A percentile compares a stretch with the other conserved stretches of the same genome.
Evolutionary conservation across 2,329 filamentous ascomycete genomes (phyloP).

Genomic region (Trichophyton equinum): DNA sequence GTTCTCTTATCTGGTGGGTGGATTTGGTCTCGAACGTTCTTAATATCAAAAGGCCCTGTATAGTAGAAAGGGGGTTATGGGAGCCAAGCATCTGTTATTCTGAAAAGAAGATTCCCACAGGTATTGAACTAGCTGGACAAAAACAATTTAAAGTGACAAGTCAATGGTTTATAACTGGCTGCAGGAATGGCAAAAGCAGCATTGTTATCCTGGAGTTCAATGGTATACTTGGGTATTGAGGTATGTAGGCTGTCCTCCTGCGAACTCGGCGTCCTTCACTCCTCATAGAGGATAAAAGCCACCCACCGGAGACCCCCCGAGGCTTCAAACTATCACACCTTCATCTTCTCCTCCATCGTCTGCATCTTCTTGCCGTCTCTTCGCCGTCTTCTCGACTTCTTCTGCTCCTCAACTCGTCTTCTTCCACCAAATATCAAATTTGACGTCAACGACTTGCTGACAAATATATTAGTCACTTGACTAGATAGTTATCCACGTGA

Average conservation of each 20-base stretch:
- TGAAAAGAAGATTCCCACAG: neutral
- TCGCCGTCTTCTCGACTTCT: too few species aligned
- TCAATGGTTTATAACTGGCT: neutral
- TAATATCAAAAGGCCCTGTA: neutral
- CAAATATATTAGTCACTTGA: too few species aligned
- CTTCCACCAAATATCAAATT: too few species aligned
- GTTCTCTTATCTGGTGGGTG: neutral
- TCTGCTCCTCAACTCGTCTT: too few species aligned
- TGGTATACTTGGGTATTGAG: neutral
- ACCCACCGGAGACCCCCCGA: neutral
- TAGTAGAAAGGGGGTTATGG: neutral
- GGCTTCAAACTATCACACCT: neutral
- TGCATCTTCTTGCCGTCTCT: neutral
- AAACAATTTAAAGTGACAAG: too few species aligned
- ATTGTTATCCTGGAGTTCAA: neutral
- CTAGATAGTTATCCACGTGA: too few species aligned
- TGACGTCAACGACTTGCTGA: too few species aligned
- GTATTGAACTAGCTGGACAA: too few species aligned
- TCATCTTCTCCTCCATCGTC: neutral
- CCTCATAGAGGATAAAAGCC: neutral
- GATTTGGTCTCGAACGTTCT: neutral
- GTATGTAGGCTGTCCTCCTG: neutral
- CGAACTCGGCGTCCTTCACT: neutral
- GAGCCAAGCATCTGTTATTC: neutral
- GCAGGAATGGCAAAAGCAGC: neutral